Conservation (phyloP, 257 asterid genomes). For the Capsicum baccatum region DNA sequence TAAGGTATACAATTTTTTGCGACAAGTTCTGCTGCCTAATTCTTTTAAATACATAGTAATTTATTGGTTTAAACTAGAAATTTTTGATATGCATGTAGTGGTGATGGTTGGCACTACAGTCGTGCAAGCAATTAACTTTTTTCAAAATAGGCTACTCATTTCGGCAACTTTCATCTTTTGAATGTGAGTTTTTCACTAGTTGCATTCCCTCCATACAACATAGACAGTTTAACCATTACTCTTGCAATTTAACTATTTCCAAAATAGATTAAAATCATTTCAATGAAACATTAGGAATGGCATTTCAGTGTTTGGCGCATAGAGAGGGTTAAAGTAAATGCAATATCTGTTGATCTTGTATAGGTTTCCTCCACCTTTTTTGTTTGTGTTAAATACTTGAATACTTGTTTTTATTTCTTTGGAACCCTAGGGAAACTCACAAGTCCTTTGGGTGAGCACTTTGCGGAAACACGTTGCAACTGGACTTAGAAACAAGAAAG, state of each 20-base stretch:
- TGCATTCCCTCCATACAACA: no score
- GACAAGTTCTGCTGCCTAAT: neutral
- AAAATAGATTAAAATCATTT: neutral
- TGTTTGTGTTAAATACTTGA: neutral
- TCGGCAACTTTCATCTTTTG: neutral
- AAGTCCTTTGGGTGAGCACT: no score
- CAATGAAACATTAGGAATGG: neutral
- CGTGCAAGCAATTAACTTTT: neutral
- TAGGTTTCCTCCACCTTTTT: neutral
- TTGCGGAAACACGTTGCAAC: no score
- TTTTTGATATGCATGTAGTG: neutral
- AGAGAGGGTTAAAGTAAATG: neutral
- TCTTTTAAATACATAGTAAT: neutral
- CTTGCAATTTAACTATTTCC: neutral
- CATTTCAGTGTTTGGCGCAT: neutral
- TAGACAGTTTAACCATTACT: no score
- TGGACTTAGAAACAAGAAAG: no score
- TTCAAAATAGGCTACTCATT: neutral
- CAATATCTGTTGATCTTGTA: neutral
- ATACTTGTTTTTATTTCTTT: no score
- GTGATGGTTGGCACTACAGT: neutral
- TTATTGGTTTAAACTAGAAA: neutral
- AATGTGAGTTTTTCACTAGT: no score
- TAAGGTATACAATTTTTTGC: slow-evolving; percentile 2
- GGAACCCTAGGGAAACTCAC: no score